Percentiles rank a stretch among this genome's conserved stretches.
Evolutionary conservation across 192 early-diverging fungal species (phyloP).

Genomic region (Linnemannia hyalina): DNA sequence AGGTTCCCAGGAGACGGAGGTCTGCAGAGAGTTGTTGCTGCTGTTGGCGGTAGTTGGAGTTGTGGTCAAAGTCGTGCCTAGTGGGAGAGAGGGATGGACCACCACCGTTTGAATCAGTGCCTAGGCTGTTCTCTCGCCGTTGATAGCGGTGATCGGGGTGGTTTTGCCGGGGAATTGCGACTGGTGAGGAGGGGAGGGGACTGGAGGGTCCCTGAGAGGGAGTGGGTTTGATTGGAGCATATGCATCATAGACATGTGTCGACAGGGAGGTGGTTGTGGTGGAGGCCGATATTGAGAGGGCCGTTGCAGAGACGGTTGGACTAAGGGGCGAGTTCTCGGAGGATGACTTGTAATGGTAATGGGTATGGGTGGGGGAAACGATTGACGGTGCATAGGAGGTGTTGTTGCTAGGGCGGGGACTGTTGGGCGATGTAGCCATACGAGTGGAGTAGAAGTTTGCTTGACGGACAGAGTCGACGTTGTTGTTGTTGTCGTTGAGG

Average conservation of each 20-base stretch:
- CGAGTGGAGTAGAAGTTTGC: not conserved
- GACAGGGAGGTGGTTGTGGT: slow-evolving; percentile 6
- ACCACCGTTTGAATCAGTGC: not conserved
- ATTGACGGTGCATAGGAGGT: slow-evolving; percentile 7
- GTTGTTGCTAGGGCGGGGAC: not conserved
- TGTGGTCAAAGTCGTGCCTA: slow-evolving; percentile 2
- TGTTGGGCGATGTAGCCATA: not conserved
- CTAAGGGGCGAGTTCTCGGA: slow-evolving; percentile 20
- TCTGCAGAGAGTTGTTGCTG: slow-evolving; percentile 14
- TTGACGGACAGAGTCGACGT: not conserved
- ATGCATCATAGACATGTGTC: slow-evolving; percentile 13
- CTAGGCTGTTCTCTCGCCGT: slow-evolving; percentile 9
- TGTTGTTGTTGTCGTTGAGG: slow-evolving; percentile 1
- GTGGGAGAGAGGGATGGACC: not conserved
- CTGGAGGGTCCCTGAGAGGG: not conserved
- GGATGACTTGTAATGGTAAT: slow-evolving; percentile 25
- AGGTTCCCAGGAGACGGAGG: slow-evolving; percentile 28
- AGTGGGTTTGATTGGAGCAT: not conserved
- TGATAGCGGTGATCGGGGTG: slow-evolving; percentile 6
- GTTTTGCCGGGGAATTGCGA: slow-evolving; percentile 16
- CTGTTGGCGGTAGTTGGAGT: slow-evolving; percentile 13
- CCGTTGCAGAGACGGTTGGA: slow-evolving; percentile 17
- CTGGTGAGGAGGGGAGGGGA: slow-evolving; percentile 5
- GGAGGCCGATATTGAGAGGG: slow-evolving; percentile 17
- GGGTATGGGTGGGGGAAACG: slow-evolving; percentile 19